Conservation (phyloP, 1,284 basidiomycete genomes). For the Lignosus rhinocerotis region DNA sequence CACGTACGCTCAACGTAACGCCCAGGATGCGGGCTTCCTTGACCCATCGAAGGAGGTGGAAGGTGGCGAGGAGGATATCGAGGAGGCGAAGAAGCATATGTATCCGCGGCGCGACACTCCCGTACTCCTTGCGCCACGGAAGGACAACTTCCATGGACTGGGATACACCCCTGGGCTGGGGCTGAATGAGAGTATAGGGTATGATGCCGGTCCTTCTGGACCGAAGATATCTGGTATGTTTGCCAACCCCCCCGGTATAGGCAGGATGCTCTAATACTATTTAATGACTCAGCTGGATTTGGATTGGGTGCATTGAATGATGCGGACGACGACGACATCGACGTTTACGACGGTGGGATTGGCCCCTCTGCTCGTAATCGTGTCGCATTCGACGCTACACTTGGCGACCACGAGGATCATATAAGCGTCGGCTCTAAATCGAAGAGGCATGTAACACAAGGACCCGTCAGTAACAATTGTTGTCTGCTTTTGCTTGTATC, state of each 20-base stretch:
- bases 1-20: constrained; percentile 72
- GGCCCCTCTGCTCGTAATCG: constrained; percentile 43
- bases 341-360: constrained; percentile 68
- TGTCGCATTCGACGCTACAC: constrained; percentile 72
- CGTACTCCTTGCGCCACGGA: constrained; percentile 61
- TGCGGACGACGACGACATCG: constrained; percentile 87
- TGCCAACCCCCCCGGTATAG: neutral
- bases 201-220: constrained; percentile 39
- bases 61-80: constrained; percentile 55
- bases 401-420: constrained; percentile 59
- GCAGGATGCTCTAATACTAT: too few species aligned
- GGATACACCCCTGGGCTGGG: constrained; percentile 73
- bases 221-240: constrained; percentile 61
- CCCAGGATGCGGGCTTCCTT: constrained; percentile 58
- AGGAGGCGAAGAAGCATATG: constrained; percentile 82
- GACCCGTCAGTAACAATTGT: constrained; percentile 25
- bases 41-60: constrained; percentile 35
- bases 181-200: constrained; percentile 57
- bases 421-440: constrained; percentile 26
- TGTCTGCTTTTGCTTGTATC: neutral
- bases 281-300: constrained; percentile 61
- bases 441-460: neutral
- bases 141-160: constrained; percentile 78
- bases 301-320: constrained; percentile 86
- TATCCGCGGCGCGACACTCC: constrained; percentile 85